phyloP scores from a whole-genome alignment of 148 eudicot genomes.

The Chenopodium formosanum region DNA sequence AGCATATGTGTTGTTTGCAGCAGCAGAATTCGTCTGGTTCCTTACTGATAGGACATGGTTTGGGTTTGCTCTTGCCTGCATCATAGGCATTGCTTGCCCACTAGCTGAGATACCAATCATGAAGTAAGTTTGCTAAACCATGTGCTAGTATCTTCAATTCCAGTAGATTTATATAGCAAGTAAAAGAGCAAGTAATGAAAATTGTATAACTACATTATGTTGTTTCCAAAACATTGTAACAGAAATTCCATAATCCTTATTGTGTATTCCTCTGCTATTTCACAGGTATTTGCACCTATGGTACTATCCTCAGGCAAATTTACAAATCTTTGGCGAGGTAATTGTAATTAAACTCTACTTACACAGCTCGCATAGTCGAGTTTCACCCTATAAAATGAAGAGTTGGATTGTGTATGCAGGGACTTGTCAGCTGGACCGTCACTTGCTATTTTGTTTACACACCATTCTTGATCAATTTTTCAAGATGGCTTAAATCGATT shows the following conservation, averaged over 20 bases:
- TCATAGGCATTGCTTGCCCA: slow-evolving; percentile 72
- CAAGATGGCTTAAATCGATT: slow-evolving; percentile 64
- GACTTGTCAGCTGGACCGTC: slow-evolving; percentile 75
- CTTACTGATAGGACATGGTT: slow-evolving; percentile 49
- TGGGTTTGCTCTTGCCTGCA: slow-evolving; percentile 71
- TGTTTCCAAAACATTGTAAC: not conserved
- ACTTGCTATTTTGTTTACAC: slow-evolving; percentile 80
- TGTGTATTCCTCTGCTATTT: not conserved
- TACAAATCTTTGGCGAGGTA: slow-evolving; percentile 75
- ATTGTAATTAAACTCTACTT: not conserved
- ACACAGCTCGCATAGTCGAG: not conserved
- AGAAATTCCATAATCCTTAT: slow-evolving; percentile 2
- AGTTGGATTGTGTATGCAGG: slow-evolving; percentile 41
- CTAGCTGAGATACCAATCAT: slow-evolving; percentile 76
- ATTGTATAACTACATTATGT: not conserved
- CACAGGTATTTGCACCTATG: slow-evolving; percentile 63
- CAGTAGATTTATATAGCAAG: not conserved
- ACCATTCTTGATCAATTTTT: slow-evolving; percentile 61
- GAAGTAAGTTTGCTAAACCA: slow-evolving; percentile 42
- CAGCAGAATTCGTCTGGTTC: slow-evolving; percentile 67
- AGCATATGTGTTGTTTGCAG: slow-evolving; percentile 74
- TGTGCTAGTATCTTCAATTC: not conserved
- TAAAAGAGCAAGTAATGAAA: not conserved
- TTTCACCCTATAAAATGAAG: not conserved
- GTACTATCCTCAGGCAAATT: slow-evolving; percentile 83